These are phyloP conservation scores for Dittrichia graveolens DNA, from an alignment of 129 eudicot species.

Conservation along the genomic window DNA sequence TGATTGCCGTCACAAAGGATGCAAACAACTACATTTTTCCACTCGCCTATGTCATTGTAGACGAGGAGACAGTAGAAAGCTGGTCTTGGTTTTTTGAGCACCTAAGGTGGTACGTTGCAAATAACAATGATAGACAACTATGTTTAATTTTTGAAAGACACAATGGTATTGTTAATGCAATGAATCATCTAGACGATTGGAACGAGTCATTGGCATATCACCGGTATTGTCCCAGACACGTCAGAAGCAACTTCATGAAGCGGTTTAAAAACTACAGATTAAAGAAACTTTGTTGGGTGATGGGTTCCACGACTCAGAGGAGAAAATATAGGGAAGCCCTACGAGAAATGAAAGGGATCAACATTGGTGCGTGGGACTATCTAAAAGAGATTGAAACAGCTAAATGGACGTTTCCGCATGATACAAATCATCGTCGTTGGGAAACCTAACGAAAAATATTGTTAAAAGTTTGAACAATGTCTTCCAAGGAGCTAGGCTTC, in stretches of 20 bases:
- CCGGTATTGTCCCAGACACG: not conserved
- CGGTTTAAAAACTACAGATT: not conserved
- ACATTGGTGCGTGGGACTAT: not conserved
- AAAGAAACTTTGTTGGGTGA: constrained; percentile 1
- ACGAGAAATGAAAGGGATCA: not conserved
- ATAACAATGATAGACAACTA: not conserved
- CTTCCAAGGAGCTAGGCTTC: not conserved
- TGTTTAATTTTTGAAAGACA: not conserved
- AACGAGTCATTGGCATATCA: not conserved
- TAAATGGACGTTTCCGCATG: not conserved
- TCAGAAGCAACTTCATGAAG: not conserved
- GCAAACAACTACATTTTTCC: not conserved
- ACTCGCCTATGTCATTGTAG: constrained; percentile 6
- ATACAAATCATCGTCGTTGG: not conserved
- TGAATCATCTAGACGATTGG: not conserved
- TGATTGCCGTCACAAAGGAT: not conserved
- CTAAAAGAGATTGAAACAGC: too few relatives aligned
- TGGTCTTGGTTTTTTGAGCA: constrained; percentile 14
- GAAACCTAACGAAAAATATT: not conserved
- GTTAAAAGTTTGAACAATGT: not conserved
- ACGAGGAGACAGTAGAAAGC: not conserved
- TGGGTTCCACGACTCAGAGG: not conserved
- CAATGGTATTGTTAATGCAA: not conserved
- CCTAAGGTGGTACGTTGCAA: not conserved
- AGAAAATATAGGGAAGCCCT: not conserved